A percentile compares a stretch with the other conserved stretches of the same genome.
Evolutionary conservation across 345 rosid species (phyloP).

Genomic region (Ailanthus altissimus): DNA sequence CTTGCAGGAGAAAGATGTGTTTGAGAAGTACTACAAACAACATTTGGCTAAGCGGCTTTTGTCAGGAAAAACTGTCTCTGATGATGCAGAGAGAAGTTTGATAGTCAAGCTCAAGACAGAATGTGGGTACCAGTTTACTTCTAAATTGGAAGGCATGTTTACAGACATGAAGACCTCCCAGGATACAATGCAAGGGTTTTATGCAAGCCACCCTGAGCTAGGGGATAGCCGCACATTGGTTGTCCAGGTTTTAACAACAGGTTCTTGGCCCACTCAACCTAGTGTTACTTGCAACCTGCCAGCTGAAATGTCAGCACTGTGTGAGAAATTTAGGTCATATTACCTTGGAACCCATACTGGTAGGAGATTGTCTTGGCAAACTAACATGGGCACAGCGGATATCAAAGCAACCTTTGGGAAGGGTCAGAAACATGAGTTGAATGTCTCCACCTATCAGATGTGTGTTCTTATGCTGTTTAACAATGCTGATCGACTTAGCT

Average conservation of each 20-base stretch:
- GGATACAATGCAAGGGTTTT: slow-evolving; percentile 89
- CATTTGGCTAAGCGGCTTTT: slow-evolving; percentile 95
- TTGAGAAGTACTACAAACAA: slow-evolving; percentile 97
- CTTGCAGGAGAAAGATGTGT: slow-evolving; percentile 97
- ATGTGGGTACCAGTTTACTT: slow-evolving; percentile 98
- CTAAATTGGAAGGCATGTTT: slow-evolving; percentile 97
- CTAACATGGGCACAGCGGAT: slow-evolving; percentile 99
- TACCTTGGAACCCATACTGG: slow-evolving; percentile 98
- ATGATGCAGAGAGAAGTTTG: slow-evolving; percentile 96
- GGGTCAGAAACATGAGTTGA: slow-evolving; percentile 98
- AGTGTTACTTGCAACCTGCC: slow-evolving; percentile 86
- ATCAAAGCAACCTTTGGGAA: slow-evolving; percentile 85
- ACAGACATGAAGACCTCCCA: slow-evolving; percentile 99
- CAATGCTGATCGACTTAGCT: slow-evolving; percentile 76
- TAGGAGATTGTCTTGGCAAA: slow-evolving; percentile 94
- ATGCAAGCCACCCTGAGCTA: slow-evolving; percentile 69
- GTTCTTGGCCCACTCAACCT: slow-evolving; percentile 97
- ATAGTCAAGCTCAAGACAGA: slow-evolving; percentile 96
- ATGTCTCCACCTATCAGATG: slow-evolving; percentile 98
- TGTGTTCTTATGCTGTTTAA: slow-evolving; percentile 93
- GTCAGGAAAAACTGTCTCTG: slow-evolving; percentile 90
- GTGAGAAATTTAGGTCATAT: slow-evolving; percentile 91
- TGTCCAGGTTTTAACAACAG: slow-evolving; percentile 95
- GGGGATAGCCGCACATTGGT: slow-evolving; percentile 83
- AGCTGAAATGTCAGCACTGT: slow-evolving; percentile 75